These are phyloP conservation scores for Globisporangium sylvaticum DNA, from an alignment of 352 stramenopile genomes.

Conservation along the genomic window DNA sequence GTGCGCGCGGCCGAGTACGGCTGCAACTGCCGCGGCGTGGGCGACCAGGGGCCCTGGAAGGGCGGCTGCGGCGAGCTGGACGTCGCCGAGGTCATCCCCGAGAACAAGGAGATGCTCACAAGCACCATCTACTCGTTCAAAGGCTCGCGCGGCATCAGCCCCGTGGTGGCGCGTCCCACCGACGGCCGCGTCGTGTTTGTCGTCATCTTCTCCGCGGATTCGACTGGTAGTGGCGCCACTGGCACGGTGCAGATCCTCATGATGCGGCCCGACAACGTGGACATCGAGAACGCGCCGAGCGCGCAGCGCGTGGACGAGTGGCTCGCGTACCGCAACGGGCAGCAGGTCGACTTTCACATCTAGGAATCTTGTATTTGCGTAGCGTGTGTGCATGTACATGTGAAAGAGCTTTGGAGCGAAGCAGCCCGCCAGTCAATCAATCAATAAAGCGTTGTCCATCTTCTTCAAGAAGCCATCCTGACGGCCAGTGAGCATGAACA, in stretches of 20 bases:
- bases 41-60: slow-evolving; percentile 34
- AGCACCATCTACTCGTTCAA: slow-evolving; percentile 53
- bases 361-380: not conserved
- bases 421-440: too few species aligned
- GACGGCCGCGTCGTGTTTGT: slow-evolving; percentile 30
- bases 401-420: too few species aligned
- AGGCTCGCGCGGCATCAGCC: slow-evolving; percentile 27
- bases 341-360: slow-evolving; percentile 10
- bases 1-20: slow-evolving; percentile 44
- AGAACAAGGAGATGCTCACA: slow-evolving; percentile 23
- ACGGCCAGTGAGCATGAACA: not conserved
- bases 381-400: not conserved
- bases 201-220: slow-evolving; percentile 24
- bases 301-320: slow-evolving; percentile 20
- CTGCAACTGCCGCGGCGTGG: slow-evolving; percentile 48
- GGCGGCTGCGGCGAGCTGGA: slow-evolving; percentile 53
- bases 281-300: slow-evolving; percentile 15
- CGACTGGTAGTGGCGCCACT: not conserved
- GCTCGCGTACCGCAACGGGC: slow-evolving; percentile 26
- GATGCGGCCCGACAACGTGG: slow-evolving; percentile 22
- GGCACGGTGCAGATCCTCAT: slow-evolving; percentile 27
- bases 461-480: too few species aligned
- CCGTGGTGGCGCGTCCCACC: slow-evolving; percentile 22
- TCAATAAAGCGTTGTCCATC: too few species aligned
- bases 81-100: slow-evolving; percentile 34